Conservation (phyloP, 1,139 yeast genomes). For the Scheffersomyces parashehatae region DNA sequence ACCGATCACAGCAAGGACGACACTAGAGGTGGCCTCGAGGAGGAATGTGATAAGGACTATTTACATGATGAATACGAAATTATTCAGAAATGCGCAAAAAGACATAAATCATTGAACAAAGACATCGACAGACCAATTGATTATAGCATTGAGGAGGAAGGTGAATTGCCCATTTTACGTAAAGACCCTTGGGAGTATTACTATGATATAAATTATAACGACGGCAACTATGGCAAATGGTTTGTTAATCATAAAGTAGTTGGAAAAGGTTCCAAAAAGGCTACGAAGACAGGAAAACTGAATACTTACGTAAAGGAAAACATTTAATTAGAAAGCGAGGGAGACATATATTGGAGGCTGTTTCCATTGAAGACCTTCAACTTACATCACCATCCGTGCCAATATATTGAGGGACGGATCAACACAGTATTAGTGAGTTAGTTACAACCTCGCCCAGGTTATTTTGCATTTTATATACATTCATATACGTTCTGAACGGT, state of each 20-base stretch:
- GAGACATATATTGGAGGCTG: too few relatives aligned
- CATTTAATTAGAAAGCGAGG: too few relatives aligned
- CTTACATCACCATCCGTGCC: too few relatives aligned
- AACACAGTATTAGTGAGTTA: too few relatives aligned
- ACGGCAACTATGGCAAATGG: slow-evolving; percentile 27
- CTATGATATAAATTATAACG: slow-evolving; percentile 28
- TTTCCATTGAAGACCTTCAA: too few relatives aligned
- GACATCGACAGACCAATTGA: slow-evolving; percentile 24
- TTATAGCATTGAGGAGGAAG: slow-evolving; percentile 20
- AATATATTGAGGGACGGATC: too few relatives aligned
- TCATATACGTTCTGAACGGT: too few relatives aligned
- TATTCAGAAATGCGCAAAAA: slow-evolving; percentile 19
- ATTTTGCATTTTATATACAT: too few relatives aligned
- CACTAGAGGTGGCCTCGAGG: slow-evolving; percentile 24
- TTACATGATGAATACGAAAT: slow-evolving; percentile 38
- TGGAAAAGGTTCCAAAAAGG: background rate
- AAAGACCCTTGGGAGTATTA: slow-evolving; percentile 45
- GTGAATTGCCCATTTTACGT: slow-evolving; percentile 33
- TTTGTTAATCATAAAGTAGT: slow-evolving; percentile 17
- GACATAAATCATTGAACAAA: slow-evolving; percentile 25
- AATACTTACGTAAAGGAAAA: too few relatives aligned
- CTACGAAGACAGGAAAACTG: too few relatives aligned
- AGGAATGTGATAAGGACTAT: slow-evolving; percentile 28
- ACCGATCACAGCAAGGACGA: too few relatives aligned
- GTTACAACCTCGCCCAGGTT: too few relatives aligned